phyloP scores from a whole-genome alignment of 1,284 basidiomycete species.

The Malassezia caprae region DNA sequence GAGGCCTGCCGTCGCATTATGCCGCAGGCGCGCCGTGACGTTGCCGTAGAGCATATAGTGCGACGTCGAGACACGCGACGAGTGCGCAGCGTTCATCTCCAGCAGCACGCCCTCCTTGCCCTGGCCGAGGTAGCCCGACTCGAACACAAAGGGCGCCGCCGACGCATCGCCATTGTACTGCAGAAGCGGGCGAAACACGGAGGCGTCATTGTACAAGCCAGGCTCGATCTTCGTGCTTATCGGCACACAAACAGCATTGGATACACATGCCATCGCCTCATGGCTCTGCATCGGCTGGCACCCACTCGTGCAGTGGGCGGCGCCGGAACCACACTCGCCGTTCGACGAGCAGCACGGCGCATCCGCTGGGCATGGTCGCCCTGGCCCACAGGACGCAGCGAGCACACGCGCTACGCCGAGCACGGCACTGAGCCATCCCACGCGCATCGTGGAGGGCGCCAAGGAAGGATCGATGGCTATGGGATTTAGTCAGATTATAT shows the following conservation, averaged over 20 bases:
- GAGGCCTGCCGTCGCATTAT: constrained; percentile 28
- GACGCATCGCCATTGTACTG: constrained; percentile 33
- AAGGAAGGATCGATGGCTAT: neutral
- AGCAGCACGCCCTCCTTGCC: constrained; percentile 39
- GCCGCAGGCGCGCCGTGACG: constrained; percentile 28
- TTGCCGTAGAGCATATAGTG: constrained; percentile 40
- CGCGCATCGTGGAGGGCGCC: neutral
- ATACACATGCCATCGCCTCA: constrained; percentile 27
- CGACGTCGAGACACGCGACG: constrained; percentile 36
- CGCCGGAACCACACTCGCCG: constrained; percentile 33
- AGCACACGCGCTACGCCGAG: neutral
- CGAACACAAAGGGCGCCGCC: constrained; percentile 30
- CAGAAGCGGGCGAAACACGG: constrained; percentile 33
- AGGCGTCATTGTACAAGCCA: constrained; percentile 24
- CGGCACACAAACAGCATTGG: constrained; percentile 33
- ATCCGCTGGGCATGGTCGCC: constrained; percentile 19
- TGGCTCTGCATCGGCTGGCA: constrained; percentile 33
- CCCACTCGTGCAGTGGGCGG: constrained; percentile 36
- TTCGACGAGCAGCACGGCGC: constrained; percentile 32
- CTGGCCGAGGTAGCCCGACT: constrained; percentile 29
- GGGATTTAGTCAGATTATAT: neutral
- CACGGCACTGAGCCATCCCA: neutral
- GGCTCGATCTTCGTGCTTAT: constrained; percentile 24
- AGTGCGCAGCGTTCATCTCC: constrained; percentile 23
- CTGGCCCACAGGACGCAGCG: neutral